Base-by-base conservation (phyloP, 257 asterid genomes). In the Linderniella brevidens region DNA sequence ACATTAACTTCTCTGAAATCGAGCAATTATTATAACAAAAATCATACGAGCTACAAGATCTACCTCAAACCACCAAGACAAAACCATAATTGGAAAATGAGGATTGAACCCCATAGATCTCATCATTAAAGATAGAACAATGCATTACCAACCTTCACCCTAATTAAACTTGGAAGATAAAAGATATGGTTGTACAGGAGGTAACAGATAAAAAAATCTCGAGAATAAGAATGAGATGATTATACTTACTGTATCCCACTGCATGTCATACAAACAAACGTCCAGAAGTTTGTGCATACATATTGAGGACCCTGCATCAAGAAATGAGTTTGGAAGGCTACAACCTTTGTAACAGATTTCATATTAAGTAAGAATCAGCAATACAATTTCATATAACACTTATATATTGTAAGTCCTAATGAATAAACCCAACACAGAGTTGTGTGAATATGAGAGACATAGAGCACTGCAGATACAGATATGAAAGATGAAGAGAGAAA, bases 281-380 rank as follows among this genome's bases (percentile, higher is more conserved):
- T 84, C 95, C 95, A 88, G 58, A 88, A 88, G 56, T 75, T 83
- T 47, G 95, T 80, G 62, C 98, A 88, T 12, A 80, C 92, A 52
- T 84, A 88, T 49, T 88, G 98, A 62, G 98, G 98, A 49, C 92
- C 98, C 98, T 88, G 86, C 82, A 66, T 41, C 45, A 55, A 64
- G 32, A 48, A 56, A 52, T 59, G 6, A 18, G 15, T 43, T 18
- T 19, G 17, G 56, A 45, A 45, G 44, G 19, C n/a, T n/a, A 29
- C 14, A 36, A 35, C 29, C 17, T 8, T 18, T 55, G 17, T 16
- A 41, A 38, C 51, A 57, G 45, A 53, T 46, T 3, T 41, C 1
- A 9, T 4, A 8, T 13, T 32, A 13, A 19, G 11, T 37, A 13
- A 6, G 1, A 35, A 37, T 37, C 40, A 37, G 40, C 11, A 37